Conservation (phyloP, 306 rosid species). For the Cicer judaicum region DNA sequence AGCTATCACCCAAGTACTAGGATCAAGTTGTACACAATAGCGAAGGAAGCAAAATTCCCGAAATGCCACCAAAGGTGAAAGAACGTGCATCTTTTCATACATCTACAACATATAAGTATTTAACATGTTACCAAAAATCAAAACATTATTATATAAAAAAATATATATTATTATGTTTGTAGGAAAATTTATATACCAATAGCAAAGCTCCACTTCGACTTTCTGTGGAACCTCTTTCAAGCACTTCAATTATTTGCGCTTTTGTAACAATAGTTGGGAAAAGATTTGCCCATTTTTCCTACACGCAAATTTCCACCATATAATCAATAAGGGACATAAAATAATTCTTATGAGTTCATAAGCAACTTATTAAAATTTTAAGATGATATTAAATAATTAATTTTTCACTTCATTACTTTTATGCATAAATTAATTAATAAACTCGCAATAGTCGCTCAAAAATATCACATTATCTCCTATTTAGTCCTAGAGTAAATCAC, state of each 20-base stretch:
- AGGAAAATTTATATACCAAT: slow-evolving; percentile 52
- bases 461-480: too few relatives aligned
- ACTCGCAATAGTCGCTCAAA: too few relatives aligned
- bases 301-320: not conserved
- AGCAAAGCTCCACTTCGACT: slow-evolving; percentile 55
- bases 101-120: slow-evolving; percentile 50
- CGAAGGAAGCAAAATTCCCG: slow-evolving; percentile 69
- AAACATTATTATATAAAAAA: not conserved
- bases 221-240: slow-evolving; percentile 53
- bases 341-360: not conserved
- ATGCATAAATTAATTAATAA: too few relatives aligned
- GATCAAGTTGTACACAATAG: slow-evolving; percentile 56
- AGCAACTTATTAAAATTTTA: not conserved
- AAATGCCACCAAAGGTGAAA: slow-evolving; percentile 66
- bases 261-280: slow-evolving; percentile 63
- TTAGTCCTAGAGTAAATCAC: too few relatives aligned
- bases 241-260: slow-evolving; percentile 54
- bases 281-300: slow-evolving; percentile 62
- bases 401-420: too few relatives aligned
- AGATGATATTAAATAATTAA: not conserved
- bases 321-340: not conserved
- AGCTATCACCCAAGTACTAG: slow-evolving; percentile 57
- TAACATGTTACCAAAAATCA: not conserved
- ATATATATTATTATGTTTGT: not conserved
- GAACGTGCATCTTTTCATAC: slow-evolving; percentile 71